Percentiles rank a stretch among this genome's conserved stretches.
phyloP scores from a whole-genome alignment of 1,284 basidiomycete species.

The Abortiporus biennis region DNA sequence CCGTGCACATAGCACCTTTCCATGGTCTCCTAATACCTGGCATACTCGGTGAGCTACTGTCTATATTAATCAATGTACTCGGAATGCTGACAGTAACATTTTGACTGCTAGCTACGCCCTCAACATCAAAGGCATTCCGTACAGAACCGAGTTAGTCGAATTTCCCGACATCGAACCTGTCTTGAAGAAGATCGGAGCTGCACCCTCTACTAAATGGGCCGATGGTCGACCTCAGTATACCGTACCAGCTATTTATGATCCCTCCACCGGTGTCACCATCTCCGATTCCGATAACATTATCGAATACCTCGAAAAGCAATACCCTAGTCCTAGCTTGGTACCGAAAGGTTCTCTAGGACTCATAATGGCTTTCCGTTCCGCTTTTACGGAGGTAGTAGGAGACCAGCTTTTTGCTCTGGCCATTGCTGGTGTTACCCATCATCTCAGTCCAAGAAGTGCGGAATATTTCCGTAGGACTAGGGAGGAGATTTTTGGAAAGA shows the following conservation, averaged over 20 bases:
- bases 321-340: constrained; percentile 30
- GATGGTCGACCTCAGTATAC: constrained; percentile 25
- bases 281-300: constrained; percentile 36
- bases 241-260: constrained; percentile 25
- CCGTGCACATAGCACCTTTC: constrained; percentile 8
- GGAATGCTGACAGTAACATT: not conserved
- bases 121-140: constrained; percentile 28
- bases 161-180: constrained; percentile 29
- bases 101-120: constrained; percentile 12
- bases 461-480: constrained; percentile 18
- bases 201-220: constrained; percentile 14
- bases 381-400: constrained; percentile 5
- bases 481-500: constrained; percentile 13
- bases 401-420: constrained; percentile 5
- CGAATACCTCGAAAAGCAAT: constrained; percentile 37
- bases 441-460: constrained; percentile 12
- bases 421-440: constrained; percentile 5
- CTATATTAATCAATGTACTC: not conserved
- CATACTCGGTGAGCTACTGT: constrained; percentile 24
- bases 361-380: constrained; percentile 11
- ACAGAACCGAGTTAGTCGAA: constrained; percentile 30
- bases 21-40: constrained; percentile 26
- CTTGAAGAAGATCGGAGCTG: constrained; percentile 22
- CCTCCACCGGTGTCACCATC: constrained; percentile 25
- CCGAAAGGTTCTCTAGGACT: constrained; percentile 19